Evolutionary conservation across 1,139 yeast genomes (phyloP), one percentile per base, ranked within the genome.

Genomic region (Scheffersomyces titani): DNA sequence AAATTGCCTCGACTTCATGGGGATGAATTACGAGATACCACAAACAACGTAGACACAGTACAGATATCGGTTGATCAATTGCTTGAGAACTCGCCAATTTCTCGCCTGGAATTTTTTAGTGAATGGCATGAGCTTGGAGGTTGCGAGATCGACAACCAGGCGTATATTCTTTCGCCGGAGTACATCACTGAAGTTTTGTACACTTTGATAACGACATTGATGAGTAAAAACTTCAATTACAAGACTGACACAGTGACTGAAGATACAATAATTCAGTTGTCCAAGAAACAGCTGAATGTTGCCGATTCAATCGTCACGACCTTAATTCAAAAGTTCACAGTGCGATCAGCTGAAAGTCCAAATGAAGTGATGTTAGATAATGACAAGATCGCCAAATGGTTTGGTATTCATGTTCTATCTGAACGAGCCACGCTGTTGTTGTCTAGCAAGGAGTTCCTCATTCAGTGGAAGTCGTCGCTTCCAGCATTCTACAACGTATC

Each of bases 401-500:
- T 81, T 65, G 96, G 93, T 1, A 69, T 83, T 2, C 76, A 80
- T 55, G 76, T 87, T 0, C 73, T 90, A 44, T 53, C 74, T 67
- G 61, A 71, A 65, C 58, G 72, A 66, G 61, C 80, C 75, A 16
- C 58, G 45, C 60, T 55, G 36, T 62, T 75, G 9, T 62, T 73
- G 19, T 63, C 70, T n/a, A 64, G 68, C 1, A 80, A 80, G 52
- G 90, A 85, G 59, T 84, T 87, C 62, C 71, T 85, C 52, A 78
- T 85, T 55, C 77, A 76, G 55, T 88, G 97, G 91, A 85, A 86
- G 63, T 75, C 86, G 0, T 75, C 81, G 6, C 76, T 90, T 51
- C 96, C 97, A 0, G 83, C 87, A 3, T 86, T 84, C 64, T 84
- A 84, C 67, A 83, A 80, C 51, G 80, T 84, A 49, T 81, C 87